A percentile compares a stretch with the other conserved stretches of the same genome.
These are phyloP conservation scores for Diaporthe sp. DNA, from an alignment of 2,329 filamentous ascomycete genomes.

Conservation along the genomic window DNA sequence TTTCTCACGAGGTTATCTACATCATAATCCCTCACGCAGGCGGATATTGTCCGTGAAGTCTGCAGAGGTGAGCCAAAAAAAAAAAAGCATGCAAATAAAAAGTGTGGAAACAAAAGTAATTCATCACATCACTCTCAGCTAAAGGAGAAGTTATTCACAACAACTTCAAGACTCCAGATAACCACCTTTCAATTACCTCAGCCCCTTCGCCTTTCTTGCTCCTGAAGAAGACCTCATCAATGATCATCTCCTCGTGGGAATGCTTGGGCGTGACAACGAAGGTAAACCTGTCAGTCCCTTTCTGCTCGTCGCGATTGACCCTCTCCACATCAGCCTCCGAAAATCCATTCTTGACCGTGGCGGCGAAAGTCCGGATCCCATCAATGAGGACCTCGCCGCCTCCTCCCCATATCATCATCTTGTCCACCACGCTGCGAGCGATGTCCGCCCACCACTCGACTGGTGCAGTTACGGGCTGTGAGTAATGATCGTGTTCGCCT, in stretches of 20 bases:
- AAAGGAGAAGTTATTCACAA: not conserved
- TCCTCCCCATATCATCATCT: constrained; percentile 34
- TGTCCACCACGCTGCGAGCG: constrained; percentile 6
- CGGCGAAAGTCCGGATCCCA: constrained; percentile 11
- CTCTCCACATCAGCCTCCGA: not conserved
- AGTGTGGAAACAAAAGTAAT: too few species aligned
- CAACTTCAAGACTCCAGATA: not conserved
- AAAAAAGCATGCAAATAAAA: too few species aligned
- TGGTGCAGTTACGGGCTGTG: constrained; percentile 1
- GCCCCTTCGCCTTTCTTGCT: constrained; percentile 22
- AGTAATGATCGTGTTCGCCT: constrained; percentile 19
- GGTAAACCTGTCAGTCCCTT: constrained; percentile 12
- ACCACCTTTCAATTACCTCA: constrained; percentile 12
- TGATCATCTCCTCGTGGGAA: constrained; percentile 34
- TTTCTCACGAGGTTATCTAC: too few species aligned
- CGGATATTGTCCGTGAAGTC: too few species aligned
- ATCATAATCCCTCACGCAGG: too few species aligned
- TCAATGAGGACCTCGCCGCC: constrained; percentile 22
- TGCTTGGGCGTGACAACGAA: constrained; percentile 28
- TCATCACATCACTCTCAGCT: too few species aligned
- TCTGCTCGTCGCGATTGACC: not conserved
- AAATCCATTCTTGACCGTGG: constrained; percentile 18
- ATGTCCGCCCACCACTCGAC: constrained; percentile 27
- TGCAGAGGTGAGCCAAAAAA: too few species aligned
- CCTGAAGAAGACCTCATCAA: constrained; percentile 29